A percentile compares a stretch with the other conserved stretches of the same genome.
Evolutionary conservation across 2,329 filamentous ascomycete species (phyloP).

Genomic region (Xylaria arbuscula): DNA sequence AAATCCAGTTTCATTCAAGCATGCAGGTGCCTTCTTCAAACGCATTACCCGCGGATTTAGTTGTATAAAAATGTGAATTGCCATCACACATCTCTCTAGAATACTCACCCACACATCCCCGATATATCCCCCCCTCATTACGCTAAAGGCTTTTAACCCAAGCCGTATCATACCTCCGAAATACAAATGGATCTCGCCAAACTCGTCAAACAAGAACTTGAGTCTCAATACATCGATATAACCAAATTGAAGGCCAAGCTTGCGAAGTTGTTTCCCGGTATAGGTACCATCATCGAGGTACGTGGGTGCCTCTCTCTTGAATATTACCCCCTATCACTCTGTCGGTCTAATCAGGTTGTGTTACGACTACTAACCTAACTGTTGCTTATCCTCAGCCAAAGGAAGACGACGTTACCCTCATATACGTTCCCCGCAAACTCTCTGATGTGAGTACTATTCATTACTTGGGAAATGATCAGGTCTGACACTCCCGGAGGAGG

Average conservation of each 20-base stretch:
- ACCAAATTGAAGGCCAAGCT: background rate
- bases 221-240: background rate
- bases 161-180: background rate
- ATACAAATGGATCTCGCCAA: background rate
- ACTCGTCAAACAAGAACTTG: background rate
- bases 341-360: background rate
- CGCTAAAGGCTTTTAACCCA: background rate
- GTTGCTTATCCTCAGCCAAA: background rate
- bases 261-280: background rate
- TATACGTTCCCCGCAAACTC: background rate
- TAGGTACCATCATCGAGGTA: conserved; percentile 2
- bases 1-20: background rate
- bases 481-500: background rate
- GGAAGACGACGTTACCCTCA: background rate
- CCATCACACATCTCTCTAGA: background rate
- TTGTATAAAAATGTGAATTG: background rate
- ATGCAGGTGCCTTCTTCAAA: background rate
- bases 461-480: background rate
- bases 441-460: background rate
- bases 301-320: background rate
- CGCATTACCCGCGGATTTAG: background rate
- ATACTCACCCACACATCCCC: background rate
- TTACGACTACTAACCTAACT: background rate
- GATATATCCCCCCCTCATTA: background rate
- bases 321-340: background rate